phyloP scores from a whole-genome alignment of 225 moss, liverwort and hornwort genomes.

The Climacium dendroides region DNA sequence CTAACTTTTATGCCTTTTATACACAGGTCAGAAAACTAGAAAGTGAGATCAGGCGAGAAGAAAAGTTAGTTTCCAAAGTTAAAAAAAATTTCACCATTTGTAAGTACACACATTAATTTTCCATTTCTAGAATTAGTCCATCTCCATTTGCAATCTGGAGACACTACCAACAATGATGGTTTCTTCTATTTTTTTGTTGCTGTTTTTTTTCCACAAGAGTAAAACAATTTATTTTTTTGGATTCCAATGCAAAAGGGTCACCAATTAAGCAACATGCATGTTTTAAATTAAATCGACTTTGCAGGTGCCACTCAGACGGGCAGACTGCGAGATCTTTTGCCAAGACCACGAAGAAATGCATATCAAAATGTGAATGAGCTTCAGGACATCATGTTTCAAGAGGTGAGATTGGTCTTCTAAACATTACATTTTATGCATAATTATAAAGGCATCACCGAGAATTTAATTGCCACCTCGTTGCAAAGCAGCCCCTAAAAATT shows the following conservation, averaged over 20 bases:
- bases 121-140: background rate
- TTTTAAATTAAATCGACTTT: background rate
- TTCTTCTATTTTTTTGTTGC: background rate
- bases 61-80: background rate
- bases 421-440: background rate
- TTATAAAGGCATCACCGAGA: background rate
- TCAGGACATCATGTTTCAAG: slow-evolving; percentile 20
- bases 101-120: background rate
- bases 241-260: background rate
- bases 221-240: background rate
- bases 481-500: background rate
- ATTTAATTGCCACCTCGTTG: background rate
- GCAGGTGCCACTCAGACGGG: slow-evolving; percentile 8
- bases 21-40: slow-evolving; percentile 41
- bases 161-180: background rate
- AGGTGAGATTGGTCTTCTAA: background rate
- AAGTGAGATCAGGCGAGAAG: slow-evolving; percentile 1
- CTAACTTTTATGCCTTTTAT: background rate
- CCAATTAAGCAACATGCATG: background rate
- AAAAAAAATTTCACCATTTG: background rate
- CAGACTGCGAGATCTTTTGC: background rate
- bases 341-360: background rate
- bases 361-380: slow-evolving; percentile 5
- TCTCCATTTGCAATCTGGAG: background rate
- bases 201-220: background rate